Conservation (phyloP, 768 basidiomycete genomes). For the Pholiota microspora region DNA sequence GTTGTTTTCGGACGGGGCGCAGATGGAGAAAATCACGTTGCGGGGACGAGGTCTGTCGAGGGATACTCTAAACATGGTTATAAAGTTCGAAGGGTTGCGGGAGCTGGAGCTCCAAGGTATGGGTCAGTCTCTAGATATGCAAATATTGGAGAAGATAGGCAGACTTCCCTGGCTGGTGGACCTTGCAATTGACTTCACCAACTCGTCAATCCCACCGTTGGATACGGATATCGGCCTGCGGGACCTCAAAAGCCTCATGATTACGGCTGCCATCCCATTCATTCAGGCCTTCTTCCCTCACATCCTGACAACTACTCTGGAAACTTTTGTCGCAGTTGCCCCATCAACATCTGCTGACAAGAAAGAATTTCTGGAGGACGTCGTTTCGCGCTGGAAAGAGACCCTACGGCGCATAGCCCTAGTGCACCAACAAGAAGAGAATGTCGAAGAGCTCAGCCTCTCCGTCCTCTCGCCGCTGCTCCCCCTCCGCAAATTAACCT, state of each 20-base stretch:
- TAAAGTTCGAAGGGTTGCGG: constrained; percentile 20
- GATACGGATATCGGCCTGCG: constrained; percentile 25
- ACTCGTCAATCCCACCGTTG: constrained; percentile 15
- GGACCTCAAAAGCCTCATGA: constrained; percentile 24
- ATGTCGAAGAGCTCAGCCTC: constrained; percentile 14
- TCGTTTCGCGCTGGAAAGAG: constrained; percentile 22
- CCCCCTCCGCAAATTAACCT: constrained; percentile 18
- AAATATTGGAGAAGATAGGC: constrained; percentile 23
- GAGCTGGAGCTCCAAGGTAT: constrained; percentile 26
- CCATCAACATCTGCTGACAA: constrained; percentile 17
- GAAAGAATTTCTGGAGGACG: constrained; percentile 18
- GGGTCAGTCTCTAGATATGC: constrained; percentile 22
- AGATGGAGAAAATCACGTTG: constrained; percentile 23
- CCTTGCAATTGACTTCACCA: constrained; percentile 26
- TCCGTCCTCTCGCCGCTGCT: constrained; percentile 22
- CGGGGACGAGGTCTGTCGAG: constrained; percentile 24
- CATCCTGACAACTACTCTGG: constrained; percentile 19
- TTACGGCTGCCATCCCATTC: constrained; percentile 24
- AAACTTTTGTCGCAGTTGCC: constrained; percentile 18
- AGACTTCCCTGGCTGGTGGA: constrained; percentile 22
- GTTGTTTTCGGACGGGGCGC: constrained; percentile 23
- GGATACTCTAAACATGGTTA: constrained; percentile 24
- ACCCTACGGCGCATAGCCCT: constrained; percentile 24
- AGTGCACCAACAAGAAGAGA: constrained; percentile 19
- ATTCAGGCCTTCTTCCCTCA: constrained; percentile 22